Percentiles rank a stretch among this genome's conserved stretches.
phyloP scores from a whole-genome alignment of 805 yeast genomes.

The Kodamaea neixiangensis region DNA sequence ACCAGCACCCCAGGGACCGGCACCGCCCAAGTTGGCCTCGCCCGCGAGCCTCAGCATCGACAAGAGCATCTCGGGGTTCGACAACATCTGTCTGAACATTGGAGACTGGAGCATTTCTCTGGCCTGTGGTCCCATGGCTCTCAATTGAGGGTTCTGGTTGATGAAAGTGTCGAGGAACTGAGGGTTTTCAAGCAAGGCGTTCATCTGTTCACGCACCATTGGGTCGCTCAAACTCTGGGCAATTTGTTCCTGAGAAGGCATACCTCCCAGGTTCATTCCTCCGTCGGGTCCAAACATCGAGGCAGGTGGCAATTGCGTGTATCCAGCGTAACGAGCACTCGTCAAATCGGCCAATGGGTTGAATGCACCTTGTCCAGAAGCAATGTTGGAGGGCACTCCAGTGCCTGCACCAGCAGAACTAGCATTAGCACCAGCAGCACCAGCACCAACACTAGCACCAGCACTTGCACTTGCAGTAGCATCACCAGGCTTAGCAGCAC shows the following conservation, averaged over 20 bases:
- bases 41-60: conserved; percentile 73
- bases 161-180: conserved; percentile 84
- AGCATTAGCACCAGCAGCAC: conserved; percentile 19
- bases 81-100: conserved; percentile 63
- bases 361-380: conserved; percentile 86
- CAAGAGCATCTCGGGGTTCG: conserved; percentile 85
- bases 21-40: conserved; percentile 44
- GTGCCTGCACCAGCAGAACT: conserved; percentile 16
- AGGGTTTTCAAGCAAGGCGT: conserved; percentile 81
- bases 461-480: conserved; percentile 23
- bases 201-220: conserved; percentile 76
- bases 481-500: conserved; percentile 49
- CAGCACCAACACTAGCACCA: conserved; percentile 19
- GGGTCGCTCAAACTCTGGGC: conserved; percentile 79
- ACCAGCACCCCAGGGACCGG: conserved; percentile 18
- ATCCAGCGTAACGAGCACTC: conserved; percentile 95
- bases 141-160: conserved; percentile 78
- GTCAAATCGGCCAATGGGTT: conserved; percentile 92
- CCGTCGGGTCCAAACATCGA: conserved; percentile 94
- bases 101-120: conserved; percentile 85
- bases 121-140: conserved; percentile 87
- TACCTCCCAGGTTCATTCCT: conserved; percentile 64
- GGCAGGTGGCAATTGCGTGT: conserved; percentile 81
- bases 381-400: conserved; percentile 72
- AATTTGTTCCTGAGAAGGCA: conserved; percentile 78